These are phyloP conservation scores for Picea sitchensis DNA, from an alignment of 75 land plant genomes.

Conservation along the genomic window DNA sequence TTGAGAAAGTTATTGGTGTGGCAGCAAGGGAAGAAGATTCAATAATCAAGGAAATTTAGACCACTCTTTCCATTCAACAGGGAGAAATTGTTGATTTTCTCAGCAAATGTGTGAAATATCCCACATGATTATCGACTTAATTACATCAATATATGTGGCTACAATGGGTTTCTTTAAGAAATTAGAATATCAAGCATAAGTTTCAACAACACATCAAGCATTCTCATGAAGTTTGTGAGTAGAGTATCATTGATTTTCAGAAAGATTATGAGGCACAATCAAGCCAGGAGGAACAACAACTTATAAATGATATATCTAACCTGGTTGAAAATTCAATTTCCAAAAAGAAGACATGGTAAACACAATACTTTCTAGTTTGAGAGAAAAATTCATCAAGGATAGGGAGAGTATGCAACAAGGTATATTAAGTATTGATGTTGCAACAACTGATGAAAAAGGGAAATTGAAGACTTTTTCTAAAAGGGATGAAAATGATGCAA, in stretches of 20 bases:
- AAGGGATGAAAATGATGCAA: too few species aligned
- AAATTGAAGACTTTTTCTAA: too few species aligned
- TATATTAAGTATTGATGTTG: too few species aligned
- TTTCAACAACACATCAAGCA: constrained; percentile 7
- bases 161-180: constrained; percentile 13
- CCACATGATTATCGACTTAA: constrained; percentile 10
- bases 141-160: background rate
- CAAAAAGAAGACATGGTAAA: too few species aligned
- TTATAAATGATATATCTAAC: too few species aligned
- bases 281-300: too few species aligned
- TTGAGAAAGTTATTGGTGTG: constrained; percentile 45
- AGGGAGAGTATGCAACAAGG: too few species aligned
- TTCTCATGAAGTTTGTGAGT: background rate
- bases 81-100: constrained; percentile 62
- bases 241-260: constrained; percentile 30
- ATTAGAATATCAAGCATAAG: constrained; percentile 9
- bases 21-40: constrained; percentile 31
- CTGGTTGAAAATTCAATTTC: too few species aligned
- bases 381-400: too few species aligned
- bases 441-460: too few species aligned
- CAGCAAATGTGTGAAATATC: constrained; percentile 55
- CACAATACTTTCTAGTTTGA: too few species aligned
- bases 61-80: constrained; percentile 30
- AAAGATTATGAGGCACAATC: background rate
- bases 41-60: constrained; percentile 42